Percentiles rank a stretch among this genome's conserved stretches.
These are phyloP conservation scores for Eucalyptus erythrocorys DNA, from an alignment of 345 rosid species.

Conservation along the genomic window DNA sequence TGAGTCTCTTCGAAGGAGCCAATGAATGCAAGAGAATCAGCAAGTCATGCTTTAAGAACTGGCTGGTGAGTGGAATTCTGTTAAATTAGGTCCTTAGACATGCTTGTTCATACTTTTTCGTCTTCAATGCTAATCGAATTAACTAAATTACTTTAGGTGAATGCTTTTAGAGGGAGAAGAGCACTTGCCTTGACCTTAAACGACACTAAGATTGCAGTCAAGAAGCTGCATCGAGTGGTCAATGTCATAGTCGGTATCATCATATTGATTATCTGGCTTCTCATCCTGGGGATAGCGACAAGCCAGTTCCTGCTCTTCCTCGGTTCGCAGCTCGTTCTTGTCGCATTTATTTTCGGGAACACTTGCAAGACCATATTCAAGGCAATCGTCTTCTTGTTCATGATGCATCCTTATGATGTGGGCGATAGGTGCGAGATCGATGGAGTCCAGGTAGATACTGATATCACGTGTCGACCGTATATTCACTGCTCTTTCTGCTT, in stretches of 20 bases:
- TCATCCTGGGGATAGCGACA: conserved; percentile 77
- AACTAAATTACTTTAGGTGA: conserved; percentile 25
- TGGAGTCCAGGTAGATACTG: no score
- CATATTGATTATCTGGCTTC: conserved; percentile 53
- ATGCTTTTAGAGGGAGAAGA: conserved; percentile 81
- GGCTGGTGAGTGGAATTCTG: conserved; percentile 60
- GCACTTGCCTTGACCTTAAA: conserved; percentile 81
- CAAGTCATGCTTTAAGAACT: conserved; percentile 62
- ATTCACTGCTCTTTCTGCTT: no score
- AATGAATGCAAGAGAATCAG: conserved; percentile 42
- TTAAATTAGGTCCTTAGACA: not conserved
- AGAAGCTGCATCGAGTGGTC: conserved; percentile 62
- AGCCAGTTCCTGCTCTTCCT: conserved; percentile 55
- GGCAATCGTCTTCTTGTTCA: conserved; percentile 68
- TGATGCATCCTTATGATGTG: conserved; percentile 87
- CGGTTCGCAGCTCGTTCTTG: conserved; percentile 73
- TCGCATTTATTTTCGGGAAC: conserved; percentile 80
- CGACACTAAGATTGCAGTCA: conserved; percentile 92
- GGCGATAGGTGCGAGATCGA: conserved; percentile 19
- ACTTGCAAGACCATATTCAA: conserved; percentile 81
- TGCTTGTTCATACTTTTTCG: not conserved
- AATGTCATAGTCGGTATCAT: conserved; percentile 40
- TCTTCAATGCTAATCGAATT: not conserved
- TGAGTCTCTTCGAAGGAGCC: conserved; percentile 44
- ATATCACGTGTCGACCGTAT: no score